A percentile compares a stretch with the other conserved stretches of the same genome.
Evolutionary conservation across 1,139 yeast species (phyloP).

Genomic region (Casaregolazyma suthepensis): DNA sequence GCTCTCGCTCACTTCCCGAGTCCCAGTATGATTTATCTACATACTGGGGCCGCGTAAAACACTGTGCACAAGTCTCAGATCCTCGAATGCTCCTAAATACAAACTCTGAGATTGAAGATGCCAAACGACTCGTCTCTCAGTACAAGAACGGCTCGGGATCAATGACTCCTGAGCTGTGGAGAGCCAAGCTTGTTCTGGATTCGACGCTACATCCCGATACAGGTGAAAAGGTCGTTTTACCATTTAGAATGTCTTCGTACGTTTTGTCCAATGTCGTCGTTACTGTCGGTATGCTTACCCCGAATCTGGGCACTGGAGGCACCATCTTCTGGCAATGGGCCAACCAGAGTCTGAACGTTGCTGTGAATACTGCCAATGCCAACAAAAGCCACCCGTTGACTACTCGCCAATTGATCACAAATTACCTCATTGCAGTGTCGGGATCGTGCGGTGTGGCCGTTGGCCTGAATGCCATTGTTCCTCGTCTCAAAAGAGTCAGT

Average conservation of each 20-base stretch:
- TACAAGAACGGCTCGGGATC: slow-evolving; percentile 62
- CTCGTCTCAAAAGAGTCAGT: slow-evolving; percentile 61
- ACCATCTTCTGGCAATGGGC: slow-evolving; percentile 97
- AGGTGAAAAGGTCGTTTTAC: slow-evolving; percentile 84
- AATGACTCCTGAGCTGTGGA: slow-evolving; percentile 83
- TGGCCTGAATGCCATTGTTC: slow-evolving; percentile 84
- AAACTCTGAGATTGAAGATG: slow-evolving; percentile 51
- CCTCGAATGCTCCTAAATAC: slow-evolving; percentile 84
- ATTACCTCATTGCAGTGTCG: slow-evolving; percentile 81
- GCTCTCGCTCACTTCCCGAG: slow-evolving; percentile 69
- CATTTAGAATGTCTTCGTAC: slow-evolving; percentile 95
- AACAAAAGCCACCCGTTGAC: slow-evolving; percentile 90
- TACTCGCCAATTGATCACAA: slow-evolving; percentile 65
- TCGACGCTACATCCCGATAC: slow-evolving; percentile 93
- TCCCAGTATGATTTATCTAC: slow-evolving; percentile 73
- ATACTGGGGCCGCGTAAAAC: slow-evolving; percentile 90
- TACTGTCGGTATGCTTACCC: slow-evolving; percentile 96
- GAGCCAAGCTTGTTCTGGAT: slow-evolving; percentile 77
- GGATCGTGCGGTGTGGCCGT: slow-evolving; percentile 95
- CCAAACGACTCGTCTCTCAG: slow-evolving; percentile 61
- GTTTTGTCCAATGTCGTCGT: slow-evolving; percentile 90
- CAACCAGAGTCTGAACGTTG: slow-evolving; percentile 92
- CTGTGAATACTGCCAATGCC: slow-evolving; percentile 92
- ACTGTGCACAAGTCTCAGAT: slow-evolving; percentile 87
- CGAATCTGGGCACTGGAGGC: slow-evolving; percentile 82